Evolutionary conservation across 2,329 filamentous ascomycete species (phyloP), one percentile per base, ranked within the genome.

Genomic region (Claviceps arundinis): DNA sequence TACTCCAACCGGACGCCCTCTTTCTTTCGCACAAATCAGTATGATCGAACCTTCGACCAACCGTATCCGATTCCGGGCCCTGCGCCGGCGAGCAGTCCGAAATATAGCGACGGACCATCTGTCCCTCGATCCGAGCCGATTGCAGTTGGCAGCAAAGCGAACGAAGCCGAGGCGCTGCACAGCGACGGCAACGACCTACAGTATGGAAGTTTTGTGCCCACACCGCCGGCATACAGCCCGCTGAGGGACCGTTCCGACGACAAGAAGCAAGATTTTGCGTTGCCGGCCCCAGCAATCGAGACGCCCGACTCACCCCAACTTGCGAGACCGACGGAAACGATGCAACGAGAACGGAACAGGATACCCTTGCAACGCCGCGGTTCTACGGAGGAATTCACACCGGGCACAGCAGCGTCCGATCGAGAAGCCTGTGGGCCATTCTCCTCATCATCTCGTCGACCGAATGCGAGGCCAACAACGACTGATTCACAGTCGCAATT

Each of bases 121-220:
- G 19, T 38, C 24, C 41, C 51, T 40, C 44, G n/a, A 46, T 42
- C 53, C 7, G 44, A 41, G 16, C 44, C 50, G n/a, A 52, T 53
- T 22, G 45, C 50, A 1, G 34, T 50, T 42, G 48, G 37, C 24
- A 45, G 44, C 17, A 24, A 41, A 13, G 42, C 50, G 8, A 38
- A 42, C 22, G 54, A 55, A 46, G 38, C 42, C 41, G 47, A 51
- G 41, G 48, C 43, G 9, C 30, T 55, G 47, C 52, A 70, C 3
- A 56, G 57, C 14, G 65, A 67, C 0, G 66, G 67, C 2, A 67
- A 66, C 43, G 66, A 65, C 38, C 59, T 70, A 11, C 73, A 72
- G 4, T 80, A 80, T 62, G 77, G 77, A 42, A 80, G 77, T 63
- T 74, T 80, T 53, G 67, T 70, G 9, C 61, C 68, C 1, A 71